Conservation (phyloP, 345 rosid species). For the Citrus sp. region DNA sequence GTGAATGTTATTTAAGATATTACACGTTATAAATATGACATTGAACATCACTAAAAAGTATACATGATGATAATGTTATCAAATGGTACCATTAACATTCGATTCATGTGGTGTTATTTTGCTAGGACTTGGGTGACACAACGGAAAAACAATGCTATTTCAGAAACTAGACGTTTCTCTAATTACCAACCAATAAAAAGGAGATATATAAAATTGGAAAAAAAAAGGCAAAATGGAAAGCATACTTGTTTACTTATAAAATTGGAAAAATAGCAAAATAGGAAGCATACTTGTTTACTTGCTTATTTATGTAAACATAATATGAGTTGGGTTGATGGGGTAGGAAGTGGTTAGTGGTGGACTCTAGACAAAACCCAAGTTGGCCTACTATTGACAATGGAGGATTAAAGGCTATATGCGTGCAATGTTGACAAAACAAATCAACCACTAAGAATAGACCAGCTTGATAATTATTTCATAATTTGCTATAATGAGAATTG, state of each 20-base stretch:
- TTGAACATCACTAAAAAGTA: too few relatives aligned
- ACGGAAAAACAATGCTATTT: neutral
- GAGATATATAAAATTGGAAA: neutral
- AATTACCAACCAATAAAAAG: neutral
- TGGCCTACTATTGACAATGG: neutral
- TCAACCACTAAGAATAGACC: conserved; percentile 15
- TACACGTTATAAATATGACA: neutral
- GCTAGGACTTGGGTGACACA: neutral
- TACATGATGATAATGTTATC: neutral
- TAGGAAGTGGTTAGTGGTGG: conserved; percentile 5
- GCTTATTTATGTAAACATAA: neutral
- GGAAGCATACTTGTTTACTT: neutral
- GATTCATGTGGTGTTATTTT: neutral
- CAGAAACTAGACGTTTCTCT: neutral
- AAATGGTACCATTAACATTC: too few relatives aligned
- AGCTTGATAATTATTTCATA: neutral
- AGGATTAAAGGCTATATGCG: neutral
- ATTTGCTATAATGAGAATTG: neutral
- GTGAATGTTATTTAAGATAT: neutral
- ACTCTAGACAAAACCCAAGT: conserved; percentile 4
- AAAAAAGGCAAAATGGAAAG: neutral
- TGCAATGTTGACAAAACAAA: conserved; percentile 13
- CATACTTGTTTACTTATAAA: neutral
- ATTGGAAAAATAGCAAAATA: too few relatives aligned
- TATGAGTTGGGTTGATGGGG: neutral